Percentiles rank a stretch among this genome's conserved stretches.
phyloP scores from a whole-genome alignment of 352 stramenopile genomes.

The Hyaloperonospora brassicae region DNA sequence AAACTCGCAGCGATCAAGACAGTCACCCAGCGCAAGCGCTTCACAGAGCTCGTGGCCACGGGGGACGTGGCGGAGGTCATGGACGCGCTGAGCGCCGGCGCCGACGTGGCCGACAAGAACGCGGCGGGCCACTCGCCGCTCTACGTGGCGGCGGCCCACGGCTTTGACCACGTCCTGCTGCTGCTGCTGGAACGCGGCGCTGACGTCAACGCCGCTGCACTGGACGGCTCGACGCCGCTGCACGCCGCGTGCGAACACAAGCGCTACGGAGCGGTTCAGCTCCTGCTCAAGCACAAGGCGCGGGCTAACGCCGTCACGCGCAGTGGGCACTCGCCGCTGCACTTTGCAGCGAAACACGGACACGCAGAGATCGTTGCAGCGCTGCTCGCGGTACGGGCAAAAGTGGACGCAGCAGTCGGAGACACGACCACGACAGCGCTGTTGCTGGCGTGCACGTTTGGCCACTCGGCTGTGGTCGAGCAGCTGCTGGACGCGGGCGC shows the following conservation, averaged over 20 bases:
- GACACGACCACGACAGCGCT: slow-evolving; percentile 52
- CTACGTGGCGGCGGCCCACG: slow-evolving; percentile 48
- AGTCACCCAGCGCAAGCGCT: slow-evolving; percentile 53
- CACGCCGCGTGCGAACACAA: slow-evolving; percentile 58
- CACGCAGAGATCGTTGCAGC: slow-evolving; percentile 35
- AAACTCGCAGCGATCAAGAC: slow-evolving; percentile 65
- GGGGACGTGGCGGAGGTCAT: slow-evolving; percentile 50
- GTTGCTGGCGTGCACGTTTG: slow-evolving; percentile 55
- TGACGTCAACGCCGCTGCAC: slow-evolving; percentile 40
- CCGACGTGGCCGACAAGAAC: slow-evolving; percentile 45
- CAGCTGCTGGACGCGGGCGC: slow-evolving; percentile 61
- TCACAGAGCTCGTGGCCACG: slow-evolving; percentile 52
- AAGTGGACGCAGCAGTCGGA: slow-evolving; percentile 39
- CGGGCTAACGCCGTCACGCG: slow-evolving; percentile 29
- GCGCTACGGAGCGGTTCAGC: slow-evolving; percentile 40
- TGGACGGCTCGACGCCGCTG: slow-evolving; percentile 47
- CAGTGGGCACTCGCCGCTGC: slow-evolving; percentile 51
- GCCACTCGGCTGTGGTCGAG: slow-evolving; percentile 57
- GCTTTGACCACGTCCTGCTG: slow-evolving; percentile 52
- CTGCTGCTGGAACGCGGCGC: slow-evolving; percentile 66
- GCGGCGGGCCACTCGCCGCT: slow-evolving; percentile 46
- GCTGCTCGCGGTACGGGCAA: slow-evolving; percentile 36
- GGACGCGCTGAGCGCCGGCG: slow-evolving; percentile 51
- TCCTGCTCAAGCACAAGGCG: slow-evolving; percentile 58
- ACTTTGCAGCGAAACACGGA: slow-evolving; percentile 54